Conservation (phyloP, 495 filamentous ascomycete species). For the Filosporella fistucella region DNA sequence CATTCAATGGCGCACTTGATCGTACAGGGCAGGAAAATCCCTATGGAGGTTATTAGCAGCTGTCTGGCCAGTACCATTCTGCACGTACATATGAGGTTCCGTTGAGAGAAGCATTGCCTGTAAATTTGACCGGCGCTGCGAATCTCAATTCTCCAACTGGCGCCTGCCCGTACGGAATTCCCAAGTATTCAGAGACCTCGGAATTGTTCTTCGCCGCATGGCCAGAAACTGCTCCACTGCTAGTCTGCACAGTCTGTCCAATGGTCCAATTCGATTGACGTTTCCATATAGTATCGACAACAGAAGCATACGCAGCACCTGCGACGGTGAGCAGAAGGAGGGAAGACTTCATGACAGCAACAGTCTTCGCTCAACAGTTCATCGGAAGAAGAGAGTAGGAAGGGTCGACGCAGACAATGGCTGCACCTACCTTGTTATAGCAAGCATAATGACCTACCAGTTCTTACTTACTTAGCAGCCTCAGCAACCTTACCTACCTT, state of each 20-base stretch:
- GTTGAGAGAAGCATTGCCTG: constrained; percentile 15
- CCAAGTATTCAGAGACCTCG: constrained; percentile 44
- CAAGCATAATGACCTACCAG: no score
- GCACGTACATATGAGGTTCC: constrained; percentile 28
- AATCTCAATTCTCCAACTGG: constrained; percentile 44
- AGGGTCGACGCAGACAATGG: no score
- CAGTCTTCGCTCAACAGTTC: no score
- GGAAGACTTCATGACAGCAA: constrained; percentile 11
- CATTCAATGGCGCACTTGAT: not conserved
- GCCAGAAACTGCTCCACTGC: constrained; percentile 40
- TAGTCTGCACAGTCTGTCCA: constrained; percentile 22
- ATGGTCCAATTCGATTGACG: constrained; percentile 21
- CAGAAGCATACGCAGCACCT: not conserved
- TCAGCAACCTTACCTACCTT: no score
- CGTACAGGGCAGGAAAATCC: constrained; percentile 14
- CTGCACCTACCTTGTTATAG: no score
- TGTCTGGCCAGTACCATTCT: not conserved
- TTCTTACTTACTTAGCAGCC: no score
- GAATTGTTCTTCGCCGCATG: constrained; percentile 34
- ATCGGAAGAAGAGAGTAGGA: no score
- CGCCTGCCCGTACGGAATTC: constrained; percentile 43
- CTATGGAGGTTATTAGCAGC: not conserved
- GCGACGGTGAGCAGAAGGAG: constrained; percentile 1
- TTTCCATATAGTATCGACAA: not conserved
- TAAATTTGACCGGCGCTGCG: constrained; percentile 30